These are phyloP conservation scores for Gentiana macrophylla DNA, from an alignment of 257 asterid genomes.

Conservation along the genomic window DNA sequence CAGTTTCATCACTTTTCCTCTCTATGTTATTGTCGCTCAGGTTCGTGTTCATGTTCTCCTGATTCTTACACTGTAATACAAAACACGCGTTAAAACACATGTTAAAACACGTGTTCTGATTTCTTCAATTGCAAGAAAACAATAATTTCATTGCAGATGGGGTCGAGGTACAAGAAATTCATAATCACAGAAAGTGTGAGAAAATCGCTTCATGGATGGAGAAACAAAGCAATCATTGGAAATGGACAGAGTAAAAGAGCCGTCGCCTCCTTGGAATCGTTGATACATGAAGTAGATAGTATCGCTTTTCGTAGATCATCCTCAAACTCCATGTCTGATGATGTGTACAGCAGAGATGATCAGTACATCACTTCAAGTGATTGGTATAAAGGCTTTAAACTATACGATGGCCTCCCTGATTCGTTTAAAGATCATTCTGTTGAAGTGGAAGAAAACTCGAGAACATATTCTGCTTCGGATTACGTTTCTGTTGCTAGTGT, in stretches of 20 bases:
- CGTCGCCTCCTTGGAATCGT: conserved; percentile 26
- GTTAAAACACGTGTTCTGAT: too few relatives aligned
- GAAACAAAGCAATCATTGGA: conserved; percentile 46
- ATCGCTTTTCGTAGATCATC: too few relatives aligned
- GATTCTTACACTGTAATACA: too few relatives aligned
- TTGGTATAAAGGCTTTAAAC: not conserved
- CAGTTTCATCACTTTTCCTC: conserved; percentile 95
- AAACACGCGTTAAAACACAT: too few relatives aligned
- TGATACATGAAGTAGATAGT: conserved; percentile 7
- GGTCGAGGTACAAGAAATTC: conserved; percentile 43
- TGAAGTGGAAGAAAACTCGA: not conserved
- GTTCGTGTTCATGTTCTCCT: conserved; percentile 16
- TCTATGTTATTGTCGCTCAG: conserved; percentile 81
- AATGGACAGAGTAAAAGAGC: conserved; percentile 21
- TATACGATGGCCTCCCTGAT: not conserved
- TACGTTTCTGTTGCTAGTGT: too few relatives aligned
- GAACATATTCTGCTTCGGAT: too few relatives aligned
- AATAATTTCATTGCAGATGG: conserved; percentile 52
- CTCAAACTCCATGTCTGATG: too few relatives aligned
- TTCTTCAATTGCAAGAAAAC: too few relatives aligned
- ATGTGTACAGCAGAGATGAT: too few relatives aligned
- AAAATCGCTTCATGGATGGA: conserved; percentile 73
- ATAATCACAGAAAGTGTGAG: conserved; percentile 69
- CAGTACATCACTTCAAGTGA: conserved; percentile 5
- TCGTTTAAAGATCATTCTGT: not conserved